A percentile compares a stretch with the other conserved stretches of the same genome.
Evolutionary conservation across 2,329 filamentous ascomycete genomes (phyloP).

Genomic region (Talaromyces pinophilus): DNA sequence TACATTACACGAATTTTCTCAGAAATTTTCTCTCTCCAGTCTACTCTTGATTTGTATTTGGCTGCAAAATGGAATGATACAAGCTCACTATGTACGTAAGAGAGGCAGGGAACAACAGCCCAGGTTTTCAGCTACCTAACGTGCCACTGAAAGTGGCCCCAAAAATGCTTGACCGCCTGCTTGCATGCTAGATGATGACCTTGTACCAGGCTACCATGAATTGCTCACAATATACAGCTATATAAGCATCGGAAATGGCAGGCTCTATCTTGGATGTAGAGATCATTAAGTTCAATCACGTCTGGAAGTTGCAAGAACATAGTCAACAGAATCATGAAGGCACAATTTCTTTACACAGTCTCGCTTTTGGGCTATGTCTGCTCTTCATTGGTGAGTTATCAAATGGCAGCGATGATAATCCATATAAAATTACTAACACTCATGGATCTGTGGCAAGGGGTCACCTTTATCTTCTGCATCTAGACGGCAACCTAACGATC

Average conservation of each 20-base stretch:
- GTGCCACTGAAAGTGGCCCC: neutral
- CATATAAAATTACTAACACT: neutral
- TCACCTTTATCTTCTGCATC: neutral
- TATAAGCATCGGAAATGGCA: neutral
- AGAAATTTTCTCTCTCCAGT: neutral
- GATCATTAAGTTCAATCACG: neutral
- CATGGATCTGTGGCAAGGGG: neutral
- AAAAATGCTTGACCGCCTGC: neutral
- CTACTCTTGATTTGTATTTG: neutral
- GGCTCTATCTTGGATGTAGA: neutral
- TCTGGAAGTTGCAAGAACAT: neutral
- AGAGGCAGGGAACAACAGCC: neutral
- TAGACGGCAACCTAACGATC: neutral
- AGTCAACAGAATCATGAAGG: neutral
- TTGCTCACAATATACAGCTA: neutral
- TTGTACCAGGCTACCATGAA: neutral
- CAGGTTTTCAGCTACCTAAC: neutral
- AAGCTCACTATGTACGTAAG: neutral
- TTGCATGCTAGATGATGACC: neutral
- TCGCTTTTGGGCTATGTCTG: neutral
- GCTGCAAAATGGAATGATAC: neutral
- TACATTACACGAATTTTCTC: conserved; percentile 3
- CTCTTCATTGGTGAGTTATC: neutral
- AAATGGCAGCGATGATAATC: neutral
- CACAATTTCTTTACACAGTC: neutral